Evolutionary conservation across 1,139 yeast species (phyloP).

Genomic region (Geotrichum citri-aurantii): DNA sequence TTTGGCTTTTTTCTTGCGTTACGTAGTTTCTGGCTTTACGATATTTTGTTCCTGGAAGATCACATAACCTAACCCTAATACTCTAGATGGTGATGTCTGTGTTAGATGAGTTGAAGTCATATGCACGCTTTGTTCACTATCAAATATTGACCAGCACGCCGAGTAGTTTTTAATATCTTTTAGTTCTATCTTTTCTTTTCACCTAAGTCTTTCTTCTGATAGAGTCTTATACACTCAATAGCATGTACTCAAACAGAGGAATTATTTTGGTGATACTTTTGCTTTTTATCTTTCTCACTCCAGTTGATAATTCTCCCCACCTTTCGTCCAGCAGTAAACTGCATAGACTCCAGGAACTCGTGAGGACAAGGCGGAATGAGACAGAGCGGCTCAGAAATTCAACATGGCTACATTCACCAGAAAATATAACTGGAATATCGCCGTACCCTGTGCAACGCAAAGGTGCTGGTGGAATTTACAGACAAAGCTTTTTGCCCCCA

Average conservation of each 20-base stretch:
- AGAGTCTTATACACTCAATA: background rate
- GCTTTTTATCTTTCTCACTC: slow-evolving; percentile 28
- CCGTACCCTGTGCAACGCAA: slow-evolving; percentile 22
- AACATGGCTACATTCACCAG: slow-evolving; percentile 52
- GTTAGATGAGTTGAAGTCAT: background rate
- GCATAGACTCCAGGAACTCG: slow-evolving; percentile 28
- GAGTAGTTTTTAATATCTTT: background rate
- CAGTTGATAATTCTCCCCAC: slow-evolving; percentile 30
- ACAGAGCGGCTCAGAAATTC: slow-evolving; percentile 39
- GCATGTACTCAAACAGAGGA: slow-evolving; percentile 28
- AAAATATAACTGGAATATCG: slow-evolving; percentile 64
- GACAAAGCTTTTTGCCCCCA: slow-evolving; percentile 61
- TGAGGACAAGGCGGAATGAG: slow-evolving; percentile 36
- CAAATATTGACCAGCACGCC: background rate
- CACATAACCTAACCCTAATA: background rate
- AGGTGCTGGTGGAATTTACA: slow-evolving; percentile 25
- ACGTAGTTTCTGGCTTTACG: too few species aligned
- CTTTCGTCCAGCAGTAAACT: slow-evolving; percentile 30
- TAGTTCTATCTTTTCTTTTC: background rate
- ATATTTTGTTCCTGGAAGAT: background rate
- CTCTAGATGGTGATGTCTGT: background rate
- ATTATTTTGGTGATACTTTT: slow-evolving; percentile 26
- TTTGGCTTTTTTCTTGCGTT: background rate
- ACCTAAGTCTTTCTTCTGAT: background rate
- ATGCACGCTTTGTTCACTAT: background rate